These are phyloP conservation scores for Picea sitchensis DNA, from an alignment of 75 land plant genomes.

Conservation along the genomic window DNA sequence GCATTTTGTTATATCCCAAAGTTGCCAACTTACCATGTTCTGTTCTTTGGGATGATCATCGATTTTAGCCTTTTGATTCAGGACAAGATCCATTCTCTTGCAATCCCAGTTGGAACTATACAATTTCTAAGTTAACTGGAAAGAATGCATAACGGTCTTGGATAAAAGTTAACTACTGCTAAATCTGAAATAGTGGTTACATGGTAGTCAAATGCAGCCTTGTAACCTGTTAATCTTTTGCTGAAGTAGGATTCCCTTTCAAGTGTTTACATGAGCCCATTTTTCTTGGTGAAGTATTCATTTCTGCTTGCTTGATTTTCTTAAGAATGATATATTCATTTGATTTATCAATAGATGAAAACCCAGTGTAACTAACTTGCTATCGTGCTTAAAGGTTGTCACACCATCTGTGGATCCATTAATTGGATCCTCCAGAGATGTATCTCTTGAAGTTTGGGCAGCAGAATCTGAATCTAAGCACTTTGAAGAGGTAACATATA, in stretches of 20 bases:
- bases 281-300: background rate
- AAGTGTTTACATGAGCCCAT: background rate
- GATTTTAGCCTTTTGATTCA: background rate
- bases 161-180: background rate
- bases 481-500: constrained; percentile 22
- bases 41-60: background rate
- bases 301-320: background rate
- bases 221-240: background rate
- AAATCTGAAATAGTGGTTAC: background rate
- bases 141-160: background rate
- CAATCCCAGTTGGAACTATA: background rate
- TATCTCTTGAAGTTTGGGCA: constrained; percentile 32
- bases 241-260: background rate
- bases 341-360: constrained; percentile 1
- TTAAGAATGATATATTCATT: too few relatives aligned
- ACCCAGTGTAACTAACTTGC: background rate
- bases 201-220: background rate
- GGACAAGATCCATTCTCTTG: background rate
- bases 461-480: constrained; percentile 26
- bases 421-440: constrained; percentile 16
- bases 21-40: background rate
- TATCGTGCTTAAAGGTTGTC: constrained; percentile 21
- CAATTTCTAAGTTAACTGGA: background rate
- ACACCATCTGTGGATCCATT: constrained; percentile 18
- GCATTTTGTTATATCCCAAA: background rate